phyloP scores from a whole-genome alignment of 768 basidiomycete genomes.

The Neoboletus magnificus region DNA sequence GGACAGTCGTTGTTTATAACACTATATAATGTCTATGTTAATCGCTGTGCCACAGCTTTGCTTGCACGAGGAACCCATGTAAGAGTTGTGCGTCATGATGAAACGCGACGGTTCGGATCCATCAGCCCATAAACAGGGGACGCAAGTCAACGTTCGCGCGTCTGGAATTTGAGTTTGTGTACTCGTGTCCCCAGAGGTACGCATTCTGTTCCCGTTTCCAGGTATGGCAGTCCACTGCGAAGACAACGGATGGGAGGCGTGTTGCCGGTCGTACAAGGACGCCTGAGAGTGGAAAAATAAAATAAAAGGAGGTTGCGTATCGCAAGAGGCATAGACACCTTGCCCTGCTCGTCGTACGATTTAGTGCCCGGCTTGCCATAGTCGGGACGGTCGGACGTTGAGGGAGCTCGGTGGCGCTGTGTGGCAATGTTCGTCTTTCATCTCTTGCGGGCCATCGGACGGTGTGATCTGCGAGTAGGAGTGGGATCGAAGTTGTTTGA shows the following conservation, averaged over 20 bases:
- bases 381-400: background rate
- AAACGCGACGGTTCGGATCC: slow-evolving; percentile 11
- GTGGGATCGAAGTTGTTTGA: background rate
- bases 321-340: background rate
- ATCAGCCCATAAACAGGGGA: background rate
- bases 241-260: slow-evolving; percentile 2
- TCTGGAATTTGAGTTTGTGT: slow-evolving; percentile 8
- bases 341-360: background rate
- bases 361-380: background rate
- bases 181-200: background rate
- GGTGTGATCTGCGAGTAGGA: background rate
- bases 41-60: background rate
- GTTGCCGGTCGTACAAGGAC: background rate
- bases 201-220: slow-evolving; percentile 9
- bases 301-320: background rate
- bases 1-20: background rate
- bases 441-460: background rate
- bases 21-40: background rate
- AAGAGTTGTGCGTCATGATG: background rate
- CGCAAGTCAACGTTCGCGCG: slow-evolving; percentile 9
- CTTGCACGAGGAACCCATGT: background rate
- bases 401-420: background rate
- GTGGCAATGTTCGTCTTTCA: background rate
- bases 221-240: slow-evolving; percentile 12
- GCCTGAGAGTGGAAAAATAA: background rate